Percentiles rank a stretch among this genome's conserved stretches.
phyloP scores from a whole-genome alignment of 148 eudicot species.

The Mesembryanthemum crystallinum region DNA sequence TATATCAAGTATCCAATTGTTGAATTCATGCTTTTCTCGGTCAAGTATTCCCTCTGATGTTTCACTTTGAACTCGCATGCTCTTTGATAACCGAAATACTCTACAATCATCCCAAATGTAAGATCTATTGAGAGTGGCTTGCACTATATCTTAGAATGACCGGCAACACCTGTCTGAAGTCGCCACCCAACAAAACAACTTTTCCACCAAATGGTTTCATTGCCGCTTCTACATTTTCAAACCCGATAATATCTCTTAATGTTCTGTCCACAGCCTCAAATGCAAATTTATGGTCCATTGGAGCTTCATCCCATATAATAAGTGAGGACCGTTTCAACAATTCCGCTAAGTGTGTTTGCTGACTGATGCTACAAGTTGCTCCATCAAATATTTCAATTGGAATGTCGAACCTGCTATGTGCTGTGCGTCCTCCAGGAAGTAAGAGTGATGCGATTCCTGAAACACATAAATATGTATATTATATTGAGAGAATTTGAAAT shows the following conservation, averaged over 20 bases:
- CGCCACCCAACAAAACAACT: neutral
- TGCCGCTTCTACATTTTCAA: neutral
- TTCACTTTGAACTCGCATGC: neutral
- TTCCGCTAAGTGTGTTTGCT: neutral
- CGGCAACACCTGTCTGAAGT: neutral
- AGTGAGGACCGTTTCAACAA: neutral
- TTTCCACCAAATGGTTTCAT: neutral
- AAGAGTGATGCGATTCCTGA: neutral
- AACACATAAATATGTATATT: neutral
- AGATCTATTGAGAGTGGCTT: neutral
- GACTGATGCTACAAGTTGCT: neutral
- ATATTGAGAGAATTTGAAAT: too few relatives aligned
- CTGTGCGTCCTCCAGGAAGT: neutral
- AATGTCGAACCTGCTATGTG: neutral
- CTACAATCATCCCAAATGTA: neutral
- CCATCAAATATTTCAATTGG: neutral
- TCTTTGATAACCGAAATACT: neutral
- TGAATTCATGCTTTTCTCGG: neutral
- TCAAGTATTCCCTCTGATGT: neutral
- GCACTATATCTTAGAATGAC: neutral
- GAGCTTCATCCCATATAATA: constrained; percentile 5
- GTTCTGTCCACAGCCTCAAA: neutral
- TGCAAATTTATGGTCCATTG: neutral
- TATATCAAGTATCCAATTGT: constrained; percentile 12
- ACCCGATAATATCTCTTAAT: neutral